Percentiles rank a stretch among this genome's conserved stretches.
Evolutionary conservation across 2,329 filamentous ascomycete species (phyloP).

Genomic region (Pezicula radicicola): DNA sequence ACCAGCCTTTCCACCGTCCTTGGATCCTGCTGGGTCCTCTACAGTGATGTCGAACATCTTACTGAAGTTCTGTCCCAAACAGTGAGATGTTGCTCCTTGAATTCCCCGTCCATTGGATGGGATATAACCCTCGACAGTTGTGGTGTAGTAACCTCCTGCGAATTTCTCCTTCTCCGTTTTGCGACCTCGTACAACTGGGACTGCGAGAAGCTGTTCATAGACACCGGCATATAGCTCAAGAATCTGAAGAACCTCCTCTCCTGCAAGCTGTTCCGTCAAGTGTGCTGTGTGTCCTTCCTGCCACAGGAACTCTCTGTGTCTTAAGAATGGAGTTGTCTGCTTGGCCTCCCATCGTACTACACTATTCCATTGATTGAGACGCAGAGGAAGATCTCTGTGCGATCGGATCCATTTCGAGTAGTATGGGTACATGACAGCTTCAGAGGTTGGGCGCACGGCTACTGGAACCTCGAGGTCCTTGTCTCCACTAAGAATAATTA

Average conservation of each 20-base stretch:
- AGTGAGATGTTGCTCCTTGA: slow-evolving; percentile 90
- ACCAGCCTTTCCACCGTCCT: slow-evolving; percentile 66
- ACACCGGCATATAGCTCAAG: slow-evolving; percentile 89
- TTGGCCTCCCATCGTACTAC: slow-evolving; percentile 97
- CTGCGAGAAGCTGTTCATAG: slow-evolving; percentile 90
- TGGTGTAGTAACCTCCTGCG: slow-evolving; percentile 93
- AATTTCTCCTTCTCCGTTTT: slow-evolving; percentile 99
- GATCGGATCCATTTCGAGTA: slow-evolving; percentile 96
- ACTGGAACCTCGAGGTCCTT: slow-evolving; percentile 83
- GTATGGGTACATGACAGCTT: slow-evolving; percentile 91
- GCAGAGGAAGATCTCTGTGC: slow-evolving; percentile 89
- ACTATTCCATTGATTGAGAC: slow-evolving; percentile 97
- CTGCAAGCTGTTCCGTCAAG: slow-evolving; percentile 77
- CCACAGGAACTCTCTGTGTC: slow-evolving; percentile 95
- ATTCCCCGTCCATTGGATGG: slow-evolving; percentile 94
- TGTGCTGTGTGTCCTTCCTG: slow-evolving; percentile 85
- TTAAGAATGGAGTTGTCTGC: slow-evolving; percentile 81
- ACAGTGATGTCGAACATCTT: slow-evolving; percentile 99
- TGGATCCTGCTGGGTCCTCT: slow-evolving; percentile 76
- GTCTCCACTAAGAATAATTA: slow-evolving; percentile 62
- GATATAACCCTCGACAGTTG: slow-evolving; percentile 95
- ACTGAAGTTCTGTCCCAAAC: slow-evolving; percentile 92
- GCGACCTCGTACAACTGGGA: slow-evolving; percentile 85
- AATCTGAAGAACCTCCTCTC: slow-evolving; percentile 86
- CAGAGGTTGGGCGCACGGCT: slow-evolving; percentile 65